These are phyloP conservation scores for Lavandula angustifolia DNA, from an alignment of 257 asterid species.

Conservation along the genomic window DNA sequence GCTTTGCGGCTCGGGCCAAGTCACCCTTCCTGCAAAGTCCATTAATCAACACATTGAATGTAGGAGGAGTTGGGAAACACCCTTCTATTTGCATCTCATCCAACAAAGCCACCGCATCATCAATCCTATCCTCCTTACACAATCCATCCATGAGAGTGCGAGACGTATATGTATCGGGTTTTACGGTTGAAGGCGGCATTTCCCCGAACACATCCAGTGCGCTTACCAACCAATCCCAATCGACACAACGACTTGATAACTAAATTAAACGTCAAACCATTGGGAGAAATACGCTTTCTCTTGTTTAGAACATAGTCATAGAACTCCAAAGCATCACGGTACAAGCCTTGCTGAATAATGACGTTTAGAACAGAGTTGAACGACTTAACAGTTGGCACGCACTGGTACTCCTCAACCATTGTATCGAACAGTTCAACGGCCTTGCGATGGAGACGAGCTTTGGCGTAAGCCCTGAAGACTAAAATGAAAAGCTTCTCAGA, in stretches of 20 bases:
- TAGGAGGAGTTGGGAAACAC: conserved; percentile 57
- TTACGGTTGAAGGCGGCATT: conserved; percentile 57
- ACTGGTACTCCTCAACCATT: conserved; percentile 75
- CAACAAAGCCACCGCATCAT: conserved; percentile 81
- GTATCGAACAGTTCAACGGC: conserved; percentile 65
- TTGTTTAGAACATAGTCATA: conserved; percentile 47
- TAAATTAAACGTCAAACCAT: conserved; percentile 75
- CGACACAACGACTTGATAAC: conserved; percentile 76
- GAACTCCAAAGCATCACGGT: conserved; percentile 64
- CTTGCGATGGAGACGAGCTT: conserved; percentile 57
- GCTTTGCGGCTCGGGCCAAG: conserved; percentile 67
- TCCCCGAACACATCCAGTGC: conserved; percentile 70
- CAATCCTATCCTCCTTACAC: conserved; percentile 78
- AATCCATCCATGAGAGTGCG: conserved; percentile 96
- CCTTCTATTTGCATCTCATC: conserved; percentile 98
- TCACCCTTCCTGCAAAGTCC: conserved; percentile 91
- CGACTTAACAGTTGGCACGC: conserved; percentile 74
- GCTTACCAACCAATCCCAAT: conserved; percentile 50
- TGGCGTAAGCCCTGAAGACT: conserved; percentile 75
- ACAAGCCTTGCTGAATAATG: conserved; percentile 58
- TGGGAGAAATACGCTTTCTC: conserved; percentile 47
- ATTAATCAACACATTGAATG: conserved; percentile 78
- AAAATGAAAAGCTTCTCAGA: conserved; percentile 68
- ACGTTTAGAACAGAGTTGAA: conserved; percentile 86
- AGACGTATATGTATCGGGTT: conserved; percentile 75